These are phyloP conservation scores for Wickerhamiella pararugosa DNA, from an alignment of 1,139 yeast genomes.

Conservation along the genomic window DNA sequence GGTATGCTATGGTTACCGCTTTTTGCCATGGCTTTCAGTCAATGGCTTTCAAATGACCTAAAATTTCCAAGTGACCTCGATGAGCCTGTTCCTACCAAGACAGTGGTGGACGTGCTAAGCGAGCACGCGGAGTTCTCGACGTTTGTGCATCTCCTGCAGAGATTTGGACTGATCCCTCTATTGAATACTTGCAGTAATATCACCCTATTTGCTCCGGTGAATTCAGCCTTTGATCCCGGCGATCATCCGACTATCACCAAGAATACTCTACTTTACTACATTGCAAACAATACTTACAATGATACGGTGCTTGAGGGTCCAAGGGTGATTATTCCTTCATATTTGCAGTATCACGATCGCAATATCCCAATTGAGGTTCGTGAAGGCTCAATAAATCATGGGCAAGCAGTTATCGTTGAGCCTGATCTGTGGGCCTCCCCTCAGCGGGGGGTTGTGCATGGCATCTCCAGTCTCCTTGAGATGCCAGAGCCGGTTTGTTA, in stretches of 20 bases:
- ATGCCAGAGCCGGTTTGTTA: conserved; percentile 33
- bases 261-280: conserved; percentile 24
- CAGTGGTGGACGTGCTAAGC: conserved; percentile 67
- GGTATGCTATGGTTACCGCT: no score
- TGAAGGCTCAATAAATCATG: conserved; percentile 10
- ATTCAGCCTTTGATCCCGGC: conserved; percentile 49
- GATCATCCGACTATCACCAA: conserved; percentile 20
- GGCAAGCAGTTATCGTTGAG: conserved; percentile 34
- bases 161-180: conserved; percentile 49
- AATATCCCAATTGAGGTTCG: background rate
- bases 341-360: conserved; percentile 11
- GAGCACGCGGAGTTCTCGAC: conserved; percentile 58
- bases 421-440: conserved; percentile 50
- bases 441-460: conserved; percentile 62
- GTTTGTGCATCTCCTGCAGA: conserved; percentile 51
- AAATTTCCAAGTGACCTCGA: background rate
- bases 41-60: no score
- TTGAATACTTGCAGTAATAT: conserved; percentile 51
- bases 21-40: no score
- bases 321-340: conserved; percentile 12
- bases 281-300: conserved; percentile 21
- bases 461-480: conserved; percentile 40
- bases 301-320: conserved; percentile 11
- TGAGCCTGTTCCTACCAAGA: conserved; percentile 13
- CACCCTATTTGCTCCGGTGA: conserved; percentile 74